phyloP scores from a whole-genome alignment of 305 asterid genomes.

The Nicotiana rustica region DNA sequence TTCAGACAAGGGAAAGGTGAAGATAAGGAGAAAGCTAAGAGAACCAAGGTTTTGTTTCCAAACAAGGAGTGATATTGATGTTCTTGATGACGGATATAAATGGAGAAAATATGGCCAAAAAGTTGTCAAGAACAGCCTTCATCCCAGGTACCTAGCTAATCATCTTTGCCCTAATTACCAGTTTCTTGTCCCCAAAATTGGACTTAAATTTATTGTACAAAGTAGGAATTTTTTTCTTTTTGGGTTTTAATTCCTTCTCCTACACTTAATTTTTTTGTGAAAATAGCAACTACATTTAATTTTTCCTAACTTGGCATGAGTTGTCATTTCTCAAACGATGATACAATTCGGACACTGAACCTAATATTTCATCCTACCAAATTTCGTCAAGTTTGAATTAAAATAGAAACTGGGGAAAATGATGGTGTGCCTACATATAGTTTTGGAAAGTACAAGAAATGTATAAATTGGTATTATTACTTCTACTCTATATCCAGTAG shows the following conservation, averaged over 20 bases:
- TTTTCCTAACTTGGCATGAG: background rate
- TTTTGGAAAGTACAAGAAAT: slow-evolving; percentile 29
- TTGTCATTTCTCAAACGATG: background rate
- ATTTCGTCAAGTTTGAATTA: background rate
- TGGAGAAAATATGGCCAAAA: slow-evolving; percentile 98
- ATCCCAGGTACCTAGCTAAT: slow-evolving; percentile 68
- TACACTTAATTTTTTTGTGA: background rate
- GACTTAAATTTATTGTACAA: background rate
- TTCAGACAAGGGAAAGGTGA: slow-evolving; percentile 76
- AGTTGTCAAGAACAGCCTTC: slow-evolving; percentile 95
- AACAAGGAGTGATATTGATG: slow-evolving; percentile 97
- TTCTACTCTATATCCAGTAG: slow-evolving; percentile 26
- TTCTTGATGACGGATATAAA: slow-evolving; percentile 97
- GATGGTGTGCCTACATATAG: background rate
- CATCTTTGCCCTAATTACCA: background rate
- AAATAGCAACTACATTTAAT: background rate
- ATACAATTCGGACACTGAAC: background rate
- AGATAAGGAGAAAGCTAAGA: slow-evolving; percentile 83
- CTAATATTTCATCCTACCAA: background rate
- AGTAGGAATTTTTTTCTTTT: background rate
- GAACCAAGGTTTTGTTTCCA: slow-evolving; percentile 98
- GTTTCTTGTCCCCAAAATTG: background rate
- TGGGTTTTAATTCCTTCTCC: background rate
- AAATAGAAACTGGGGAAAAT: background rate
- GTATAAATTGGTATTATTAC: slow-evolving; percentile 31